A percentile compares a stretch with the other conserved stretches of the same genome.
Evolutionary conservation across 2,329 filamentous ascomycete species (phyloP).

Genomic region (Pseudodiploospora longispora): DNA sequence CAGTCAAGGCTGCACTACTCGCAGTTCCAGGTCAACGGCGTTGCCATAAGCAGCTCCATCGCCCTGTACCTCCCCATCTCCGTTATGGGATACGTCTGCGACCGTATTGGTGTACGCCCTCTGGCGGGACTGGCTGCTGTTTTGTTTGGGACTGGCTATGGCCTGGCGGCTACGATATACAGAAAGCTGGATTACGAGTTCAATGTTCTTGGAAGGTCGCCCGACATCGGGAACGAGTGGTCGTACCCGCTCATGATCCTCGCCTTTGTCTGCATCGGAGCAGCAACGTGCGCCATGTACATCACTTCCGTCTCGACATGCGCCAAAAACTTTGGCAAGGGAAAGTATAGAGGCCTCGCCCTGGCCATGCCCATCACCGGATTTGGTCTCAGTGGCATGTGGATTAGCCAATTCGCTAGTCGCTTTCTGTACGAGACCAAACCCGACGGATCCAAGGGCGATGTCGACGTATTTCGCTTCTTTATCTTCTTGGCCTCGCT

Average conservation of each 20-base stretch:
- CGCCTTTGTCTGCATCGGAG: slow-evolving; percentile 75
- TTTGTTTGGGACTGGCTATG: slow-evolving; percentile 74
- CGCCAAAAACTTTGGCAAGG: slow-evolving; percentile 94
- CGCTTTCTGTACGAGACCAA: slow-evolving; percentile 63
- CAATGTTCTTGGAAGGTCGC: slow-evolving; percentile 20
- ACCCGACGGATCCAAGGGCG: slow-evolving; percentile 53
- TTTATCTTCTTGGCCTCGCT: slow-evolving; percentile 76
- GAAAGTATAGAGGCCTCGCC: slow-evolving; percentile 79
- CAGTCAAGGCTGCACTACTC: slow-evolving; percentile 79
- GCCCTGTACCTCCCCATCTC: slow-evolving; percentile 91
- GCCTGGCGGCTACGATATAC: slow-evolving; percentile 75
- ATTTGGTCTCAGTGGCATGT: slow-evolving; percentile 91
- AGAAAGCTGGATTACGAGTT: slow-evolving; percentile 41
- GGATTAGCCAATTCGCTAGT: slow-evolving; percentile 83
- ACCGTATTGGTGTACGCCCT: slow-evolving; percentile 73
- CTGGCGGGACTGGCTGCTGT: slow-evolving; percentile 64
- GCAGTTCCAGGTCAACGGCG: slow-evolving; percentile 85
- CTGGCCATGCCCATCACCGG: slow-evolving; percentile 85
- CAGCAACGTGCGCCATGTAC: slow-evolving; percentile 83
- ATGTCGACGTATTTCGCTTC: slow-evolving; percentile 72
- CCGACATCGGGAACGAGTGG: slow-evolving; percentile 44
- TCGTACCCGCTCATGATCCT: slow-evolving; percentile 78
- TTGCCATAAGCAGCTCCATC: slow-evolving; percentile 79
- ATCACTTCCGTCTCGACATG: slow-evolving; percentile 86
- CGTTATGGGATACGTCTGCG: slow-evolving; percentile 82